Conservation (phyloP, 306 rosid species). For the Cercis canadensis region DNA sequence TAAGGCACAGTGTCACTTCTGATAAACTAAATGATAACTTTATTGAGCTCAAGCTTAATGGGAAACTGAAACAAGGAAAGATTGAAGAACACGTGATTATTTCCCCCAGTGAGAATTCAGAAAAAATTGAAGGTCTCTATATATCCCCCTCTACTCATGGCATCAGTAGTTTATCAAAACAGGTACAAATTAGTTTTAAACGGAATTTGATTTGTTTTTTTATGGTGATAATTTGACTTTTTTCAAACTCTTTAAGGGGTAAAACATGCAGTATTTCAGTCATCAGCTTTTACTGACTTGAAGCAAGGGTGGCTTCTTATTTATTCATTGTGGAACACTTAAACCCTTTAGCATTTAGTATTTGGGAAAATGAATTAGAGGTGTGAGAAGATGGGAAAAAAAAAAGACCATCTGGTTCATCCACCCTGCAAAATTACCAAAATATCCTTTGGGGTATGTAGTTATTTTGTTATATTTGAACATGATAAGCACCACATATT, state of each 20-base stretch:
- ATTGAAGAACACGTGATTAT: slow-evolving; percentile 51
- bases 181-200: slow-evolving; percentile 52
- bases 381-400: too few species aligned
- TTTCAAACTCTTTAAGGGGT: slow-evolving; percentile 26
- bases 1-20: slow-evolving; percentile 46
- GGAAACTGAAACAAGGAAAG: slow-evolving; percentile 54
- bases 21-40: slow-evolving; percentile 54
- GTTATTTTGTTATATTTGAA: too few species aligned
- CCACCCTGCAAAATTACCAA: too few species aligned
- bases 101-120: slow-evolving; percentile 49
- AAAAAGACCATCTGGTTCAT: too few species aligned
- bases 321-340: background rate
- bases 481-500: too few species aligned
- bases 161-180: slow-evolving; percentile 54
- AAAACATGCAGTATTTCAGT: background rate
- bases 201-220: slow-evolving; percentile 31
- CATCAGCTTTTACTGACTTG: slow-evolving; percentile 10
- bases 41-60: slow-evolving; percentile 57
- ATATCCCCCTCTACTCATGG: slow-evolving; percentile 52
- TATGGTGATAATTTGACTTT: slow-evolving; percentile 36
- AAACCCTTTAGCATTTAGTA: background rate
- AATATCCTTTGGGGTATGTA: too few species aligned
- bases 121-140: slow-evolving; percentile 48
- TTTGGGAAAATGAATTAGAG: background rate
- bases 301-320: background rate